Base-by-base conservation (phyloP, 1,284 basidiomycete genomes). In the Vanrija pseudolonga region DNA sequence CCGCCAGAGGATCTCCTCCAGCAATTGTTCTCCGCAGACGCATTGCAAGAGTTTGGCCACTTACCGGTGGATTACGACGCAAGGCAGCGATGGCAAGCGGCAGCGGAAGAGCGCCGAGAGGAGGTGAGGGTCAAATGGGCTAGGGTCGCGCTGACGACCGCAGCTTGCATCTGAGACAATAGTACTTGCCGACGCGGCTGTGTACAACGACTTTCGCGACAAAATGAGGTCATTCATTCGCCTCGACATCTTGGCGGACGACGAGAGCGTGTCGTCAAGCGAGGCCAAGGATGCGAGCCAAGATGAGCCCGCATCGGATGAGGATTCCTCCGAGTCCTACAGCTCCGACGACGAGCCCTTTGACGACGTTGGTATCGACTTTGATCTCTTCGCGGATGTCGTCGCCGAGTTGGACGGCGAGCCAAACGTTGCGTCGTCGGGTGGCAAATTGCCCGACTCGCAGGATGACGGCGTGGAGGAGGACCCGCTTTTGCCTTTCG, bases 371-470 rank as follows among this genome's bases (percentile, higher is more conserved):
- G 19, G 0, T 11, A 44, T 57, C 32, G 53, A 62, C 42, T 24
- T 53, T 18, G 57, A 59, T 41, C 45, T 61, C 1, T 47, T 63
- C 14, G 52, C 39, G 7, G 57, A 54, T 12, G 36, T 53, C 4
- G 60, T 55, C 4, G 47, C 45, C 0, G 59, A 63, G 45, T 41
- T 64, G 48, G 60, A 32, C 12, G 9, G 11, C 32, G 14, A 9
- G 32, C 32, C 32, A 32, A 12, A 12, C 12, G 9, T 32, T n/a
- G n/a, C n/a, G n/a, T n/a, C n/a, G 32, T 12, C 32, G 14, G 14
- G 12, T 32, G 32, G 12, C 32, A 12, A 32, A 32, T 4, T 15
- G 14, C 9, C 32, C 32, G 12, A 32, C 32, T 32, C 32, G 8
- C 9, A 60, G 45, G 41, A 18, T 6, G 47, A 41, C 32, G 20